These are phyloP conservation scores for Aspergillus texensis DNA, from an alignment of 2,329 filamentous ascomycete species.

Conservation along the genomic window DNA sequence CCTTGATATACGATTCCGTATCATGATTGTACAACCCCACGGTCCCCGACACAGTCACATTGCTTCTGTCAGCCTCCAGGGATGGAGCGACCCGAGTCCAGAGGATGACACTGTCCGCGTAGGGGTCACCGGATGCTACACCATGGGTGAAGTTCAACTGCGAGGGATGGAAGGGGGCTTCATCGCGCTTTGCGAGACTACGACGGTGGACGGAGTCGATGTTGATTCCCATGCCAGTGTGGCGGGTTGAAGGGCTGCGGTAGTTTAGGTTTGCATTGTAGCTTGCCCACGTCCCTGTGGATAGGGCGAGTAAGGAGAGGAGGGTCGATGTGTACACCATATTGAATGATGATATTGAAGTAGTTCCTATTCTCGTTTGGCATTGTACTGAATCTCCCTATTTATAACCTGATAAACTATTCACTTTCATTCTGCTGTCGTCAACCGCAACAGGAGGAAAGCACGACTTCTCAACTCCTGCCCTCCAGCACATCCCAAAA, in stretches of 20 bases:
- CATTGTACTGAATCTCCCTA: background rate
- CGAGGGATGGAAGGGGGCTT: slow-evolving; percentile 47
- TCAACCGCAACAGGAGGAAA: background rate
- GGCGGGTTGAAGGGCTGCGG: slow-evolving; percentile 65
- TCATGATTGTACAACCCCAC: slow-evolving; percentile 57
- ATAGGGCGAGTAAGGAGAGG: slow-evolving; percentile 20
- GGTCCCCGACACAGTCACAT: slow-evolving; percentile 59
- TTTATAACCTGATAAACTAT: background rate
- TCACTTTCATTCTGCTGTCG: background rate
- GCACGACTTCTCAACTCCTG: background rate
- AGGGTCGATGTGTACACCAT: slow-evolving; percentile 13
- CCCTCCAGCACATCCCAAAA: background rate
- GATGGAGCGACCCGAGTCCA: slow-evolving; percentile 48
- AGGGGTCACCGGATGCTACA: slow-evolving; percentile 54
- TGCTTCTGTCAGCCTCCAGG: slow-evolving; percentile 51
- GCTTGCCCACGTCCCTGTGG: slow-evolving; percentile 23
- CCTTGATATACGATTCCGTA: slow-evolving; percentile 57
- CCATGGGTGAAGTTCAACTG: slow-evolving; percentile 67
- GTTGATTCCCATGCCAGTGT: slow-evolving; percentile 58
- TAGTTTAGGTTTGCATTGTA: slow-evolving; percentile 65
- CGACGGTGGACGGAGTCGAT: slow-evolving; percentile 56
- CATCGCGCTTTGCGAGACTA: slow-evolving; percentile 61
- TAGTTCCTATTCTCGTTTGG: too few relatives aligned
- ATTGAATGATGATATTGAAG: background rate
- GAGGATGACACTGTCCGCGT: slow-evolving; percentile 46